These are phyloP conservation scores for Globisporangium viniferum DNA, from an alignment of 352 stramenopile species.

Conservation along the genomic window DNA sequence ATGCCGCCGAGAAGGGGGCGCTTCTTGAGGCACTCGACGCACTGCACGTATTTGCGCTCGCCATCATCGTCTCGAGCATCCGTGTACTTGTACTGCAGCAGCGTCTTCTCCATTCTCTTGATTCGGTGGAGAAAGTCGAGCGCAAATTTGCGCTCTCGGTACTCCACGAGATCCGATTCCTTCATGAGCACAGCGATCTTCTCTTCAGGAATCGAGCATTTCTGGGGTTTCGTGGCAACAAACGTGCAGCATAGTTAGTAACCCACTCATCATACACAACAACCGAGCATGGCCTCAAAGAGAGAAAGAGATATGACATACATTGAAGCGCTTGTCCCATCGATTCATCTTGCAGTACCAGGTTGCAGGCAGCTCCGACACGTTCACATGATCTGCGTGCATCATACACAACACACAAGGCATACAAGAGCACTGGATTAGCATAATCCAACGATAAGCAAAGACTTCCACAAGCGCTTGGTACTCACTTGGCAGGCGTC, in stretches of 20 bases:
- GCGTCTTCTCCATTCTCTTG: constrained; percentile 74
- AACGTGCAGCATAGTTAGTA: not conserved
- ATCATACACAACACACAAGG: not conserved
- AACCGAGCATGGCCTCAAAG: not conserved
- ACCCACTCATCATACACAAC: not conserved
- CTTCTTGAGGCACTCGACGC: constrained; percentile 68
- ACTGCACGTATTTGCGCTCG: constrained; percentile 68
- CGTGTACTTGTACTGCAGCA: constrained; percentile 62
- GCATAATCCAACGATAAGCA: not conserved
- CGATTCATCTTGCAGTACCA: constrained; percentile 89
- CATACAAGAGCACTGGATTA: not conserved
- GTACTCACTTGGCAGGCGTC: constrained; percentile 67
- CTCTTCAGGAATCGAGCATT: constrained; percentile 71
- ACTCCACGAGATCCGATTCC: constrained; percentile 53
- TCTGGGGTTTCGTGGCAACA: constrained; percentile 27
- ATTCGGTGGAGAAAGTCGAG: constrained; percentile 63
- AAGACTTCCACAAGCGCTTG: not conserved
- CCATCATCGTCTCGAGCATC: constrained; percentile 60
- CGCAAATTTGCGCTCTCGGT: constrained; percentile 64
- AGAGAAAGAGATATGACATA: constrained; percentile 21
- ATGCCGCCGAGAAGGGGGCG: constrained; percentile 72
- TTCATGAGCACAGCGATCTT: constrained; percentile 70
- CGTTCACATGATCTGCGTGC: constrained; percentile 71
- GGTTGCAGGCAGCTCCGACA: constrained; percentile 61
- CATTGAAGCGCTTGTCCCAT: constrained; percentile 78